Evolutionary conservation across 2,329 filamentous ascomycete species (phyloP).

Genomic region (Colletotrichum horii): DNA sequence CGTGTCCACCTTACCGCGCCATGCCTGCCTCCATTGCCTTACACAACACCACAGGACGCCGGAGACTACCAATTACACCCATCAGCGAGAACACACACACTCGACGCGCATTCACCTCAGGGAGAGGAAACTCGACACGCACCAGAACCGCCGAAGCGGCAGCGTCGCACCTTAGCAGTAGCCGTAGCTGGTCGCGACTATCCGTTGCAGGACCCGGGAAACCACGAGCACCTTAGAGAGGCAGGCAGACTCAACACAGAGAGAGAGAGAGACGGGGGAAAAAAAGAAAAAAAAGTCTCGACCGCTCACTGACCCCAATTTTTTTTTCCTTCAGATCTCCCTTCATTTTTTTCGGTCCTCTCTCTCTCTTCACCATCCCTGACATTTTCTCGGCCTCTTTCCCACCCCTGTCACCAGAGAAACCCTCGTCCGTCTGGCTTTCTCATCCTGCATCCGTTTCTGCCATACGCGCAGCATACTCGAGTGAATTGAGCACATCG

Average conservation of each 20-base stretch:
- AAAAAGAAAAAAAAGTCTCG: neutral
- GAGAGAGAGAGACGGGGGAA: neutral
- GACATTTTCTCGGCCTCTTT: slow-evolving; percentile 6
- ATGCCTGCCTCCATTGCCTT: neutral
- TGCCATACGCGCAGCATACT: neutral
- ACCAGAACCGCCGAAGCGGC: neutral
- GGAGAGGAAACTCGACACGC: neutral
- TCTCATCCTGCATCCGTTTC: neutral
- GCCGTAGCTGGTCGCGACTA: neutral
- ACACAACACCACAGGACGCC: neutral
- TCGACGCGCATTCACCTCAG: neutral
- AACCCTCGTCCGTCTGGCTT: neutral
- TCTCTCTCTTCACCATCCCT: slow-evolving; percentile 18
- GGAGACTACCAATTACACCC: neutral
- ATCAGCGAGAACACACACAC: neutral
- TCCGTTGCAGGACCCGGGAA: neutral
- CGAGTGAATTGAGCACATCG: neutral
- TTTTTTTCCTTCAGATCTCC: slow-evolving; percentile 19
- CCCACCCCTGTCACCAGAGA: neutral
- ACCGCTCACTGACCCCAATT: slow-evolving; percentile 15
- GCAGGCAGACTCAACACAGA: neutral
- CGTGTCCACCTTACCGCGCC: neutral
- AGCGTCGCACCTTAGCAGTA: neutral
- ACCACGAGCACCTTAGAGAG: neutral
- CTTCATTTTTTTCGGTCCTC: slow-evolving; percentile 10